Base-by-base conservation (phyloP, 192 early-diverging fungal species). In the Backusella luteola region DNA sequence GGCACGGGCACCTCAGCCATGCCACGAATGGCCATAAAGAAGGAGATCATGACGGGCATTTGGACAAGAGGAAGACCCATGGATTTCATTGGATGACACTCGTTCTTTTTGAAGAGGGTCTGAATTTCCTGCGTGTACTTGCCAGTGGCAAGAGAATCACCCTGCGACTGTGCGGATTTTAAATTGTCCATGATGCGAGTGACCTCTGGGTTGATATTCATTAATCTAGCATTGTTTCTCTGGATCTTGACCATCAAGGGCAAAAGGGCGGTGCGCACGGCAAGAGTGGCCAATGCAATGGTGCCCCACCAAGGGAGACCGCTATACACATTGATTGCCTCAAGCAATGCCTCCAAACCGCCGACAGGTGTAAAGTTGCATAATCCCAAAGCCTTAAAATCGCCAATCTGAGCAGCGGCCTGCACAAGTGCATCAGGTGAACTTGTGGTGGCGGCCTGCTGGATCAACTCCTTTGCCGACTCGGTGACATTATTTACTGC, bases 261-360 rank as follows among this genome's bases (percentile, higher is more conserved):
- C 39, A 96, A 80, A 32, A 96, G 67, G 4, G 87, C 82, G 0
- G 89, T 76, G 69, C 96, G 93, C 23, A 95, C 84, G 8, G 85
- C 67, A 34, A 97, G 39, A 0, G 94, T 95, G 1, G 90, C 79
- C 11, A 77, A 80, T 6, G 86, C 88, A 71, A 99, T 97, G n/a
- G 96, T 91, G 8, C 83, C 92, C 94, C 94, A 97, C 97, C 97
- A 99, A 5, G 96, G 95, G 71, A 98, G 80, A 6, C 96, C 96
- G 17, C 91, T 92, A 32, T 84, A 82, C 17, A 98, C 92, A 78
- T 96, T 91, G 44, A 94, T 76, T 23, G 85, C 88, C 82, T 99
- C 97, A 34, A 98, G 75, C 6, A 89, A 69, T 6, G 84, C 85
- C 81, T 98, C 90, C 19, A 92, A 76, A 23, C 85, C 67, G 41